Conservation (phyloP, 2,329 filamentous ascomycete species). For the Cladophialophora chaetospira region DNA sequence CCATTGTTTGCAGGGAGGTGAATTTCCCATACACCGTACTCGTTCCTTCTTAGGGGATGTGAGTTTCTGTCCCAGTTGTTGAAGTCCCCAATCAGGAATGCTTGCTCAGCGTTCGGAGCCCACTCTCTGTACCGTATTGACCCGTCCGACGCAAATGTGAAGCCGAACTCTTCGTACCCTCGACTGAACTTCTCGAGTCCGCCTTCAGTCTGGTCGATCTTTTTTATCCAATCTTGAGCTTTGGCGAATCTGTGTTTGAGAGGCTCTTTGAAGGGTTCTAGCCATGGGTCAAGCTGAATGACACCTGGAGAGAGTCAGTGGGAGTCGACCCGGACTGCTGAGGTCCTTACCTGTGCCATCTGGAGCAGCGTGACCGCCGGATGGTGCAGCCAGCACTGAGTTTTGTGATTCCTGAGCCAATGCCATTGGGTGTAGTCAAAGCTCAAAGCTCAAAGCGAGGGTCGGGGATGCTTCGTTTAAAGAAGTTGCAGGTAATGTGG, state of each 20-base stretch:
- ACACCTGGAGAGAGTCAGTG: conserved; percentile 63
- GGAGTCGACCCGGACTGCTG: conserved; percentile 12
- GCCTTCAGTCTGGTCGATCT: conserved; percentile 79
- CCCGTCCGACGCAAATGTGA: conserved; percentile 78
- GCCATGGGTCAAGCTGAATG: conserved; percentile 82
- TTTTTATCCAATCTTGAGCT: conserved; percentile 83
- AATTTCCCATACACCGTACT: conserved; percentile 85
- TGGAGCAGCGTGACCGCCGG: conserved; percentile 29
- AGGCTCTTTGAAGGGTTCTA: conserved; percentile 78
- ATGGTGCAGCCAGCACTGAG: conserved; percentile 34
- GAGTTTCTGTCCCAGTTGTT: conserved; percentile 86
- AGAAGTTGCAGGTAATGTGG: too few species aligned
- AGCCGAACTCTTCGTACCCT: conserved; percentile 82
- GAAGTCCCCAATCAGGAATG: conserved; percentile 91
- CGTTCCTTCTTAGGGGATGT: conserved; percentile 83
- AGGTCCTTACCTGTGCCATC: conserved; percentile 36
- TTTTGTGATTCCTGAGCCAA: conserved; percentile 37
- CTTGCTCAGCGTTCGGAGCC: conserved; percentile 85
- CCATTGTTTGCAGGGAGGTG: conserved; percentile 72
- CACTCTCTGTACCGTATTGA: conserved; percentile 93
- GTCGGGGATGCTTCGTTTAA: neutral
- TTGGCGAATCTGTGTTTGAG: conserved; percentile 76
- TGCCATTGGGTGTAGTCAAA: conserved; percentile 22
- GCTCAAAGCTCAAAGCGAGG: neutral
- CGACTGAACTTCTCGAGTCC: conserved; percentile 89